Evolutionary conservation across 768 basidiomycete species (phyloP).

Genomic region (Psilocybe subaeruginosa): DNA sequence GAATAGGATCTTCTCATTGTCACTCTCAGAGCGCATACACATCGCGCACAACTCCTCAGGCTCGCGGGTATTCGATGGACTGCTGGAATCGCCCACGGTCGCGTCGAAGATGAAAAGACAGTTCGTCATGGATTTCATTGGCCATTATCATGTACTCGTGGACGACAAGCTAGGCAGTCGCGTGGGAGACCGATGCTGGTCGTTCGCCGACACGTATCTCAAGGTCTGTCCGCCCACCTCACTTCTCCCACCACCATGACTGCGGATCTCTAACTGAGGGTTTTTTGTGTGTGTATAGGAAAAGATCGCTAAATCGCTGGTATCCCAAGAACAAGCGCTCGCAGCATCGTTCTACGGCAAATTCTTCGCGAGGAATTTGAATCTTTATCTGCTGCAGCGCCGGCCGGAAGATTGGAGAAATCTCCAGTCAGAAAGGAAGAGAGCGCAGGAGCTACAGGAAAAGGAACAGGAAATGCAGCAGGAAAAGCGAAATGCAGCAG

Average conservation of each 20-base stretch:
- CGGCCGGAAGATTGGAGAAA: conserved; percentile 86
- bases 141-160: conserved; percentile 77
- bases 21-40: conserved; percentile 58
- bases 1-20: conserved; percentile 59
- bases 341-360: conserved; percentile 84
- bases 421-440: conserved; percentile 56
- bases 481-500: not conserved
- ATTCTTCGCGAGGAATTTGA: conserved; percentile 82
- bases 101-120: conserved; percentile 65
- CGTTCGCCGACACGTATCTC: conserved; percentile 87
- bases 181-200: conserved; percentile 91
- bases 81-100: conserved; percentile 72
- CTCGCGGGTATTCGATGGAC: conserved; percentile 79
- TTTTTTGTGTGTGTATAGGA: conserved; percentile 56
- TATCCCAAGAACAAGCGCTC: conserved; percentile 71
- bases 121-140: conserved; percentile 76
- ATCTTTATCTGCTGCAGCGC: conserved; percentile 76
- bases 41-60: conserved; percentile 59
- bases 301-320: conserved; percentile 85
- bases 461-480: not conserved
- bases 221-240: conserved; percentile 56
- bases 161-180: conserved; percentile 92
- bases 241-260: not conserved
- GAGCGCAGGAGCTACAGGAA: conserved; percentile 19
- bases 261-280: conserved; percentile 7